A percentile compares a stretch with the other conserved stretches of the same genome.
phyloP scores from a whole-genome alignment of 2,329 filamentous ascomycete genomes.

The Myriangium duriaei region DNA sequence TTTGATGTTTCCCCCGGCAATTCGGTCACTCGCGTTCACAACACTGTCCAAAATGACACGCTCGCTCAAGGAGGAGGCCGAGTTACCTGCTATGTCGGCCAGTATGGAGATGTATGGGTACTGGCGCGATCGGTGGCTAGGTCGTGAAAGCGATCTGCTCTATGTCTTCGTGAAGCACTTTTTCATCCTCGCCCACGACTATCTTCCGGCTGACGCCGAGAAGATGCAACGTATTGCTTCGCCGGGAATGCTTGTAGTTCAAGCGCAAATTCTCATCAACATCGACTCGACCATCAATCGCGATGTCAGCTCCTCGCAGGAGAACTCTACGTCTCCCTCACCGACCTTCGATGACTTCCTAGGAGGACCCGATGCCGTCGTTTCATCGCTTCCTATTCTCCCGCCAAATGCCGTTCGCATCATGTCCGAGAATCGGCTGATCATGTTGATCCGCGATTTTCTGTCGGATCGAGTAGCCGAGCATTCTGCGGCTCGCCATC shows the following conservation, averaged over 20 bases:
- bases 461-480: constrained; percentile 50
- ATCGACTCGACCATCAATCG: constrained; percentile 77
- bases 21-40: constrained; percentile 49
- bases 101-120: constrained; percentile 74
- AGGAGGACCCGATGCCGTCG: constrained; percentile 52
- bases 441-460: constrained; percentile 72
- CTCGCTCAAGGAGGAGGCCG: constrained; percentile 51
- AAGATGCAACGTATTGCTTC: constrained; percentile 49
- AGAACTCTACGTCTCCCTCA: constrained; percentile 29
- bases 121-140: constrained; percentile 78
- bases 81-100: constrained; percentile 54
- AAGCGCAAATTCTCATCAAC: constrained; percentile 67
- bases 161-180: constrained; percentile 88
- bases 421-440: constrained; percentile 80
- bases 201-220: constrained; percentile 34
- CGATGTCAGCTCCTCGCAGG: constrained; percentile 40
- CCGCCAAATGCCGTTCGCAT: constrained; percentile 59
- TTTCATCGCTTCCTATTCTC: constrained; percentile 47
- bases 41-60: constrained; percentile 48
- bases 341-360: constrained; percentile 56
- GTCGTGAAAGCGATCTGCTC: constrained; percentile 76
- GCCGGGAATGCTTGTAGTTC: constrained; percentile 67
- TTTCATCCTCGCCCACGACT: constrained; percentile 63
- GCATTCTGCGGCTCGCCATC: constrained; percentile 44
- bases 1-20: constrained; percentile 54